Percentiles rank a stretch among this genome's conserved stretches.
Evolutionary conservation across 305 asterid genomes (phyloP).

Genomic region (Stenogyne calaminthoides): DNA sequence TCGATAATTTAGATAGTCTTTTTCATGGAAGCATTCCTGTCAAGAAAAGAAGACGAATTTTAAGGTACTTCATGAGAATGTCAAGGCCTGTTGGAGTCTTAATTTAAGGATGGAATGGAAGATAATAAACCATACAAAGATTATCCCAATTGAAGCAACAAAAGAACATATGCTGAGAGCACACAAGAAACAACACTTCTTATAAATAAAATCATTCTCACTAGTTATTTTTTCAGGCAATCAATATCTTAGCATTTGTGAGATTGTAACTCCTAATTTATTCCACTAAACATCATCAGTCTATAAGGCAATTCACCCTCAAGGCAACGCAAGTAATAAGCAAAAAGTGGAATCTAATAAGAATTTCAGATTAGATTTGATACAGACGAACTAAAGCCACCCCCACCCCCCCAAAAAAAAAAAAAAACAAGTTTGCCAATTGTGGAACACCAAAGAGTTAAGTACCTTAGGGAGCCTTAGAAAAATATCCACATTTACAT

Average conservation of each 20-base stretch:
- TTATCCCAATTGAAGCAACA: no score
- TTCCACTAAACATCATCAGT: neutral
- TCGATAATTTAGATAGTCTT: slow-evolving; percentile 90
- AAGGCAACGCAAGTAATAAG: no score
- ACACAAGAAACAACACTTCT: neutral
- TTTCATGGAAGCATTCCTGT: slow-evolving; percentile 95
- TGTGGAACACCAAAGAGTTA: neutral
- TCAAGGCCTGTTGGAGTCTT: no score
- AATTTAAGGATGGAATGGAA: no score
- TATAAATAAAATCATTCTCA: neutral
- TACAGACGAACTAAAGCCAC: no score
- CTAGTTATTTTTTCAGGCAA: neutral
- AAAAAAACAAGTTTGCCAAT: no score
- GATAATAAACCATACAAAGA: no score
- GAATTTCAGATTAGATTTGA: no score
- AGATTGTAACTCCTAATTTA: neutral
- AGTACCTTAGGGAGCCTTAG: slow-evolving; percentile 86
- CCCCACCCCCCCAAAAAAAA: no score
- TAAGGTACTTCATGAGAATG: slow-evolving; percentile 9
- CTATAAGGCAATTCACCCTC: no score
- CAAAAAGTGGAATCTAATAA: no score
- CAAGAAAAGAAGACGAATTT: slow-evolving; percentile 28
- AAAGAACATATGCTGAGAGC: neutral
- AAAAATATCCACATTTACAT: slow-evolving; percentile 76
- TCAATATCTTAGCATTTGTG: neutral